Evolutionary conservation across 1,139 yeast genomes (phyloP).

Genomic region (Suzukiozyma palmioleophila): DNA sequence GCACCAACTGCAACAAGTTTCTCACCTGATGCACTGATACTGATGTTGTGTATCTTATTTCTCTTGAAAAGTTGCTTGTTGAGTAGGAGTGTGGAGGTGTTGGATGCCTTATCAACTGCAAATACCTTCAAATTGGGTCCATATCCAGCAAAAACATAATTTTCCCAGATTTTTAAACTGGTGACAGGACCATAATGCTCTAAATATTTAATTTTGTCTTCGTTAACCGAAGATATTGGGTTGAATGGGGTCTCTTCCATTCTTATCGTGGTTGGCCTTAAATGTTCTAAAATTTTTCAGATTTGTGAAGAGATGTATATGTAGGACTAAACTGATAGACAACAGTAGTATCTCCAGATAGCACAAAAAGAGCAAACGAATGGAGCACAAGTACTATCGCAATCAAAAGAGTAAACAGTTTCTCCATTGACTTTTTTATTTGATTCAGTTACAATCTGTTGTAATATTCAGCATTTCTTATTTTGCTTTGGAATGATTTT

Average conservation of each 20-base stretch:
- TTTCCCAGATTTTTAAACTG: constrained; percentile 44
- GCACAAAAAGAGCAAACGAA: no score
- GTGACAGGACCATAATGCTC: constrained; percentile 77
- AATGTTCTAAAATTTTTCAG: constrained; percentile 2
- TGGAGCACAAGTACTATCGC: no score
- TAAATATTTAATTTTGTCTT: constrained; percentile 17
- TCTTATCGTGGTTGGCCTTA: neutral
- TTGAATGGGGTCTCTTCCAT: constrained; percentile 6
- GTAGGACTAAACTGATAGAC: neutral
- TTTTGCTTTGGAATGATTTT: no score
- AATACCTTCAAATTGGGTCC: constrained; percentile 67
- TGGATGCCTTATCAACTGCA: constrained; percentile 25
- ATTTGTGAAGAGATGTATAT: neutral
- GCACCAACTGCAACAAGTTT: constrained; percentile 64
- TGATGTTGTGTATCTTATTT: constrained; percentile 78
- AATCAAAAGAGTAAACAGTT: no score
- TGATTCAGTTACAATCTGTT: no score
- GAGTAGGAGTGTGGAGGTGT: constrained; percentile 32
- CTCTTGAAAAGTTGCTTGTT: constrained; percentile 51
- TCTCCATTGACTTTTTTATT: no score
- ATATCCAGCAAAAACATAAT: constrained; percentile 57
- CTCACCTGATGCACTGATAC: constrained; percentile 25
- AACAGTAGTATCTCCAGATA: no score
- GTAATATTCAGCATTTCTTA: no score
- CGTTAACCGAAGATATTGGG: constrained; percentile 16